Conservation (phyloP, 2,329 filamentous ascomycete species). For the Colletotrichum scovillei region DNA sequence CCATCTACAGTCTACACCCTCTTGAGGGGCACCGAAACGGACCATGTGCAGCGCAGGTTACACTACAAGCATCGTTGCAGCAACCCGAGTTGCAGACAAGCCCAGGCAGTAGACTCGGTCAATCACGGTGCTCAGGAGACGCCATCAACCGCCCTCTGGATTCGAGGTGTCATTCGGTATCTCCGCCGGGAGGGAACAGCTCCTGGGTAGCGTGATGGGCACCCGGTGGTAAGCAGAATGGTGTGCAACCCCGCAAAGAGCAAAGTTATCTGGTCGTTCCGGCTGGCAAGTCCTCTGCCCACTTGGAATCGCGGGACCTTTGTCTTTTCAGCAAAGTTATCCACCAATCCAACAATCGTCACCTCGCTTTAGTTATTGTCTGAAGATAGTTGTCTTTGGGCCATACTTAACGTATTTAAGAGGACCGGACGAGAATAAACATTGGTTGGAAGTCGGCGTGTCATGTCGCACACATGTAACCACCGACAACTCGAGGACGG, state of each 20-base stretch:
- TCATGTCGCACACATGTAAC: not conserved
- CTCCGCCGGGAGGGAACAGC: slow-evolving; percentile 30
- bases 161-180: slow-evolving; percentile 33
- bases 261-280: not conserved
- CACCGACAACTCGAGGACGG: slow-evolving; percentile 9
- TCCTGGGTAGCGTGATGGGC: slow-evolving; percentile 33
- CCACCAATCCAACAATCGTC: not conserved
- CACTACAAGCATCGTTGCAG: slow-evolving; percentile 29
- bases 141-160: slow-evolving; percentile 10
- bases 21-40: slow-evolving; percentile 4
- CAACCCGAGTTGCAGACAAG: slow-evolving; percentile 24
- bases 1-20: not conserved
- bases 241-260: slow-evolving; percentile 29
- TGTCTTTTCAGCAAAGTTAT: not conserved
- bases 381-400: not conserved
- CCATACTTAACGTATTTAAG: not conserved
- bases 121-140: slow-evolving; percentile 20
- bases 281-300: not conserved
- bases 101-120: slow-evolving; percentile 11
- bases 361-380: not conserved
- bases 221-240: not conserved
- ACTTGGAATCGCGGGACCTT: not conserved
- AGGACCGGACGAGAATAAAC: not conserved
- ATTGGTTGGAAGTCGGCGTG: not conserved
- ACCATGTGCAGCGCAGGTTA: slow-evolving; percentile 20